Evolutionary conservation across 768 basidiomycete genomes (phyloP), one percentile per base, ranked within the genome.

Genomic region (Suillus sp.): DNA sequence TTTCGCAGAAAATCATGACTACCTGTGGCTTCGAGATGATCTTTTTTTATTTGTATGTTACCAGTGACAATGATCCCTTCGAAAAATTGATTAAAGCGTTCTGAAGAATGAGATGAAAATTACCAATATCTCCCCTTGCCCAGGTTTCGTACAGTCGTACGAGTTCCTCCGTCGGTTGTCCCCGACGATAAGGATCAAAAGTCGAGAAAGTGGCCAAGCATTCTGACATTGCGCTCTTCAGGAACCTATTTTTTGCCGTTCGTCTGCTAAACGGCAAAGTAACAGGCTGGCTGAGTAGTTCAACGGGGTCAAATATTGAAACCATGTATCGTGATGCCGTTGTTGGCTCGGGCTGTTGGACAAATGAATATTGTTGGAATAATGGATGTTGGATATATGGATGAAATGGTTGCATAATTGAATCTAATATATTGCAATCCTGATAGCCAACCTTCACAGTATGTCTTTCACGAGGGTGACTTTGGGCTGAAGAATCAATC

Each of bases 171-270:
- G 76, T 75, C 25, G 74, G 74, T 27, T 64, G 68, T 20, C 74
- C 74, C 8, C 74, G 75, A 1, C 73, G 67, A 56, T 35, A 62
- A 3, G 74, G 73, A 51, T 77, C 71, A 34, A 63, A 65, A 18
- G 71, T 48, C 1, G 75, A 77, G 53, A 77, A 75, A 1, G 76
- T 76, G 4, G 74, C 74, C 47, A 75, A 70, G 14, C 76, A 73
- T 53, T 75, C 74, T 6, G 74, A 77, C 74, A 75, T 77, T 1
- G 74, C 74, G 59, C 74, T 75, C 64, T 75, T 75, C 71, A 75
- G 66, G 57, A 75, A 34, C 59, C 62, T 76, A 61, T 77, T 77
- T 65, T 66, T 76, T 0, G 73, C 67, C 0, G 38, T 67, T 63
- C 69, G 74, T 14, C 69, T 67, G 54, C 74, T 77, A 61, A 75